Base-by-base conservation (phyloP, 2,329 filamentous ascomycete genomes). In the Claviceps sp. region DNA sequence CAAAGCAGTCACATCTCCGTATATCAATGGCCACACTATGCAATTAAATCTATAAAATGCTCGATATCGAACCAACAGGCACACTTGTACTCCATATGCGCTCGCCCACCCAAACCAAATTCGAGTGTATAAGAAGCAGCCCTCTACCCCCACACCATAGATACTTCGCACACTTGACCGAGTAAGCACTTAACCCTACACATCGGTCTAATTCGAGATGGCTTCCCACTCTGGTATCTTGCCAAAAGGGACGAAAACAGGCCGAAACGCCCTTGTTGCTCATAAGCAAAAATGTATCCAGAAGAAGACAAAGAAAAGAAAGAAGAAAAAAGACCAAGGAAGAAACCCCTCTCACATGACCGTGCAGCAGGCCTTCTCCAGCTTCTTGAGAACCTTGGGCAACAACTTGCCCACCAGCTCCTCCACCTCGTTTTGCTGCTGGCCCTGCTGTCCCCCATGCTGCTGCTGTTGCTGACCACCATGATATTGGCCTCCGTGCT, bases 281-380 rank as follows among this genome's bases (percentile, higher is more conserved):
- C 9, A 47, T 17, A 13, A 13, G n/a, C 14, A 7, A 22, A 47
- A 16, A 38, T 23, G 4, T 4, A 37, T n/a, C 34, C 23, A 50
- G 20, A 14, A 34, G 9, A 34, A 23, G 13, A 17, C 23, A 5
- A 43, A 50, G 9, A 23, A 44, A 26, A 29, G 20, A 13, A 36
- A 36, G 5, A 36, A 45, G 16, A 22, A 20, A 26, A 16, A 42
- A 40, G 9, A 40, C n/a, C n/a, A 22, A 3, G 42, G 38, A 45
- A 38, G 13, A 37, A 20, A 29, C 14, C 14, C 16, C 14, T 23
- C 34, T 50, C 71, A 91, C 86, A 90, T 90, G 60, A 91, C 78
- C 40, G 79, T 71, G 71, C 86, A 90, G 68, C 85, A 90, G 53
- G 70, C 71, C 66, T 80, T 81, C 64, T 82, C 80, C 64, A 88